These are phyloP conservation scores for Pneumocystis sp. DNA, from an alignment of 1,139 yeast species.

Conservation along the genomic window DNA sequence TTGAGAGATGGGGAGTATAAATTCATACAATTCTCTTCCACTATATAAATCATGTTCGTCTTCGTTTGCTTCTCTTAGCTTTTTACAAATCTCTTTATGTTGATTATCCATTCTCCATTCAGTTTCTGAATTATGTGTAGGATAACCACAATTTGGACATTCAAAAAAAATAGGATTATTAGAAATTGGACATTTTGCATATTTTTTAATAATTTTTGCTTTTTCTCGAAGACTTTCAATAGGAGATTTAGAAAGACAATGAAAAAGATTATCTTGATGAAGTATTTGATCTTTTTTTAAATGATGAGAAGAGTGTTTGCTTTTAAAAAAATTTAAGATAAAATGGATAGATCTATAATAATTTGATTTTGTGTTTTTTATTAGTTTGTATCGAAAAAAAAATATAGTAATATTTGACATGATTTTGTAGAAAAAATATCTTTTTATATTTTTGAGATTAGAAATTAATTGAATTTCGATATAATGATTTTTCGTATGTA, in stretches of 20 bases:
- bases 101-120: conserved; percentile 75
- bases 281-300: conserved; percentile 24
- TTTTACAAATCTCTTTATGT: conserved; percentile 50
- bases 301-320: background rate
- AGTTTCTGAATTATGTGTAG: conserved; percentile 79
- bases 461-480: background rate
- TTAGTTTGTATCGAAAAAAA: background rate
- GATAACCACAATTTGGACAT: conserved; percentile 89
- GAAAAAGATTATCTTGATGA: conserved; percentile 52
- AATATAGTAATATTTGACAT: background rate
- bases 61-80: conserved; percentile 70
- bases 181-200: conserved; percentile 86
- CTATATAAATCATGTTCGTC: conserved; percentile 90
- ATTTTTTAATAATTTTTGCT: conserved; percentile 77
- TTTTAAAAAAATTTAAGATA: background rate
- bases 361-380: background rate
- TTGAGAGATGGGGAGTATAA: conserved; percentile 64
- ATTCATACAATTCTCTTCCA: conserved; percentile 88
- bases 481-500: background rate
- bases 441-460: background rate
- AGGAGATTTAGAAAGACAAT: conserved; percentile 86
- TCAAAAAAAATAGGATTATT: conserved; percentile 63
- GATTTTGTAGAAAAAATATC: background rate
- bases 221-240: conserved; percentile 73
- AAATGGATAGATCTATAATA: background rate